phyloP scores from a whole-genome alignment of 345 rosid species.

The Brassica napus region Da-Ae NC_063450.1:25623001-25623500 shows the following conservation, averaged over 20 bases:
- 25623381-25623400: slow-evolving; percentile 84
- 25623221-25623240: slow-evolving; percentile 63
- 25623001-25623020: not conserved
- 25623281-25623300: slow-evolving; percentile 30
- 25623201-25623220: slow-evolving; percentile 3
- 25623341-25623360: not conserved
- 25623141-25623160: slow-evolving; percentile 55
- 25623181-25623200: not conserved
- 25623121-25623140: slow-evolving; percentile 72
- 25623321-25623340: not conserved
- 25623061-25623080: slow-evolving; percentile 90
- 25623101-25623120: slow-evolving; percentile 89
- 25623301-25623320: not conserved
- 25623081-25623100: slow-evolving; percentile 85
- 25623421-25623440: slow-evolving; percentile 61
- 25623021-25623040: not conserved
- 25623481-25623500: not conserved
- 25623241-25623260: slow-evolving; percentile 79
- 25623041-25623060: slow-evolving; percentile 64
- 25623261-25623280: slow-evolving; percentile 86
- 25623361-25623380: slow-evolving; percentile 59
- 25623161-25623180: not conserved
- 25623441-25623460: not conserved
- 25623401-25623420: slow-evolving; percentile 88
- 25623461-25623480: not conserved